These are phyloP conservation scores for sunflower (Helianthus annuus) DNA, from an alignment of 129 eudicot genomes.

Conservation along the genomic window DNA sequence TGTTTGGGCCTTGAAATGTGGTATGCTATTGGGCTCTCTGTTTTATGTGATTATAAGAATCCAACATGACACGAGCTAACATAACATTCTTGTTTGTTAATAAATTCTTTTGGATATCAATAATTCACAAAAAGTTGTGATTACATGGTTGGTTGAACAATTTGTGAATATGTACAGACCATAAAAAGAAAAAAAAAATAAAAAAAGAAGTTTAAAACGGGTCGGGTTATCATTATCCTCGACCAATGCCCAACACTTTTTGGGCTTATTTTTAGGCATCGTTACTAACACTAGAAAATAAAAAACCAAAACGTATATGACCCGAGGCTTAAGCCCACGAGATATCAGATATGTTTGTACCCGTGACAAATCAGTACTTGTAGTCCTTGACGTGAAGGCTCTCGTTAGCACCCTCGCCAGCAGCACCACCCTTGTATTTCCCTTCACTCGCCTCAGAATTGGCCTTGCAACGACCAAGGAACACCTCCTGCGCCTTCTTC, in stretches of 20 bases:
- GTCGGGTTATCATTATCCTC: constrained; percentile 19
- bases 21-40: too few species aligned
- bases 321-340: constrained; percentile 8
- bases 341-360: not conserved
- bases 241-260: constrained; percentile 22
- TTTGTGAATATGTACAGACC: not conserved
- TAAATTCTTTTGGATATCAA: not conserved
- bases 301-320: constrained; percentile 4
- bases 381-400: constrained; percentile 48
- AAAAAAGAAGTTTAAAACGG: not conserved
- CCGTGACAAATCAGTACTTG: constrained; percentile 29
- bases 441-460: constrained; percentile 61
- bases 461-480: constrained; percentile 48
- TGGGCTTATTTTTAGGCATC: constrained; percentile 31
- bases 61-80: not conserved
- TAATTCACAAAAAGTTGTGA: not conserved
- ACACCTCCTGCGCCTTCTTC: constrained; percentile 46
- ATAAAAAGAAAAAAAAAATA: not conserved
- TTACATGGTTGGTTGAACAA: not conserved
- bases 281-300: constrained; percentile 11
- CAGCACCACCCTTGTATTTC: constrained; percentile 45
- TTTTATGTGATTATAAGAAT: not conserved
- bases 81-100: not conserved
- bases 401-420: constrained; percentile 41
- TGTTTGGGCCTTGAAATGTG: too few species aligned